These are phyloP conservation scores for Elaeis guineensis DNA, from an alignment of 176 grass and related monocot species.

Conservation along the genomic window DNA sequence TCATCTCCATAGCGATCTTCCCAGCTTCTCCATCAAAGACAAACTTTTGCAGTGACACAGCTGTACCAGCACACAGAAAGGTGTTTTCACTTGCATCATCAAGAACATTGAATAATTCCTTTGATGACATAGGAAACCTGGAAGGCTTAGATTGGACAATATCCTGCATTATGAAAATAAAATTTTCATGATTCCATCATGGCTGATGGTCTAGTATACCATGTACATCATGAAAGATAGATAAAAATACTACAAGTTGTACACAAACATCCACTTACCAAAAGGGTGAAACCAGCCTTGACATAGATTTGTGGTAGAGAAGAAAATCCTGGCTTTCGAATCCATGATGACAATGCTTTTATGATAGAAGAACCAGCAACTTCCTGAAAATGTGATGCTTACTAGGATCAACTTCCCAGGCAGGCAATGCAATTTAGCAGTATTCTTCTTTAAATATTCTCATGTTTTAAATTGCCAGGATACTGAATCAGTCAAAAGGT, in stretches of 20 bases:
- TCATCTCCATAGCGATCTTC: conserved; percentile 69
- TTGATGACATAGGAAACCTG: conserved; percentile 43
- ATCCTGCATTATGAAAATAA: conserved; percentile 32
- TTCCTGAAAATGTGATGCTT: conserved; percentile 40
- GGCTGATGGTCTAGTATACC: no score
- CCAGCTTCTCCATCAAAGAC: conserved; percentile 67
- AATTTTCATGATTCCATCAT: not conserved
- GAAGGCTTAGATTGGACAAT: conserved; percentile 49
- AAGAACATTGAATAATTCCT: conserved; percentile 63
- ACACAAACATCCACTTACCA: conserved; percentile 32
- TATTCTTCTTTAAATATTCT: no score
- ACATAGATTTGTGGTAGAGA: conserved; percentile 57
- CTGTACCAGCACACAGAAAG: conserved; percentile 62
- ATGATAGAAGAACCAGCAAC: conserved; percentile 56
- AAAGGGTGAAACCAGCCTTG: conserved; percentile 64
- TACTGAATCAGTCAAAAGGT: no score
- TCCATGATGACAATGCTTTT: conserved; percentile 55
- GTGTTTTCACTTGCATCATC: conserved; percentile 93
- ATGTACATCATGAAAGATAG: no score
- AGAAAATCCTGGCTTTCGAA: conserved; percentile 54
- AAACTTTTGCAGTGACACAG: conserved; percentile 60
- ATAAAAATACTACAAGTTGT: no score
- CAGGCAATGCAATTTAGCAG: no score
- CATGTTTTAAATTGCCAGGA: no score
- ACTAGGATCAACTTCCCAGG: not conserved